Evolutionary conservation across 73 alveolate species (phyloP).

Genomic region (Vitrella brassicaformis): DNA sequence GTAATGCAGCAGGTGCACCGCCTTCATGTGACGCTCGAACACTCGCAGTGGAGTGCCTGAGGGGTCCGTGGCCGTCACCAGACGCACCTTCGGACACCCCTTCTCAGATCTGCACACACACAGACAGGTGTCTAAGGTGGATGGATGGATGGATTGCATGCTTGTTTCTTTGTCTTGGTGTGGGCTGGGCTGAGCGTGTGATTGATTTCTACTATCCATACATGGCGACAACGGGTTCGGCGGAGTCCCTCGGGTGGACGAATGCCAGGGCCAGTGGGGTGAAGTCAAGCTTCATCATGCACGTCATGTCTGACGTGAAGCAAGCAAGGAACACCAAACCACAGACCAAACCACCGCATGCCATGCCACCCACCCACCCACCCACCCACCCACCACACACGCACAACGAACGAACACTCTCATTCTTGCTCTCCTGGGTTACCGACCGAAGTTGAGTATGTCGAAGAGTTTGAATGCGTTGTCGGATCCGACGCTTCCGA

Average conservation of each 20-base stretch:
- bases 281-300: conserved; percentile 53
- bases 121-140: too few relatives aligned
- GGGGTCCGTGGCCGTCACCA: conserved; percentile 31
- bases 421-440: too few relatives aligned
- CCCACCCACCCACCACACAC: too few relatives aligned
- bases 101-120: conserved; percentile 39
- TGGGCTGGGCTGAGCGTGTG: too few relatives aligned
- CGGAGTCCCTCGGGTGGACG: conserved; percentile 46
- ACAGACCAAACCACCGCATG: not conserved
- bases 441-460: conserved; percentile 17
- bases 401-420: too few relatives aligned
- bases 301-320: conserved; percentile 48
- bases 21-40: conserved; percentile 39
- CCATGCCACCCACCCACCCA: too few relatives aligned
- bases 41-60: conserved; percentile 36
- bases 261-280: conserved; percentile 53
- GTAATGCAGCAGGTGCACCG: conserved; percentile 48
- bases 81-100: conserved; percentile 43
- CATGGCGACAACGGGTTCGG: conserved; percentile 52
- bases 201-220: too few relatives aligned
- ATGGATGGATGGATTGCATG: not conserved
- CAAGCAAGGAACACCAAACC: not conserved
- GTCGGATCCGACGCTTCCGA: conserved; percentile 63
- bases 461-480: conserved; percentile 62
- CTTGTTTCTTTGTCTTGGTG: too few relatives aligned